Conservation (phyloP, 495 filamentous ascomycete species). For the Tuber indicum region DNA sequence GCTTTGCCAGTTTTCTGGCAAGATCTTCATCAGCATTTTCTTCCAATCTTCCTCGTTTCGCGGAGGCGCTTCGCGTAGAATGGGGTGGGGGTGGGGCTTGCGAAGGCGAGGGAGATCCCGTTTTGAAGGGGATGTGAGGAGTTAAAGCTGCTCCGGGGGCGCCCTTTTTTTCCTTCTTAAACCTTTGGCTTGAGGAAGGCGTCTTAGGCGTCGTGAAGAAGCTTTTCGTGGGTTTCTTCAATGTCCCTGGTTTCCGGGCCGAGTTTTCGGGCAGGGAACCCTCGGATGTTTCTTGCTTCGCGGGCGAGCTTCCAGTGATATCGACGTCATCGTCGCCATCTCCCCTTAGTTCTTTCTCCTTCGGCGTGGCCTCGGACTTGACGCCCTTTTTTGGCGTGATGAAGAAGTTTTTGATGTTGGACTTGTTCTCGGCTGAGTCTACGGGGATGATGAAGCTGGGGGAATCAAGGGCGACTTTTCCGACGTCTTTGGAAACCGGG, state of each 20-base stretch:
- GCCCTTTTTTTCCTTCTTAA: constrained; percentile 11
- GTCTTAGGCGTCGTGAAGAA: not conserved
- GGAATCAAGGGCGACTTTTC: constrained; percentile 91
- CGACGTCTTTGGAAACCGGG: constrained; percentile 78
- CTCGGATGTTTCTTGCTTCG: not conserved
- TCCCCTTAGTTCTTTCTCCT: constrained; percentile 21
- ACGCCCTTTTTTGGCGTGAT: constrained; percentile 43
- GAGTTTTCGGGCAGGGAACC: not conserved
- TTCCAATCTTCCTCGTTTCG: not conserved
- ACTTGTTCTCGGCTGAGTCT: constrained; percentile 76
- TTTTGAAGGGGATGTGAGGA: not conserved
- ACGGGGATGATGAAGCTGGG: constrained; percentile 75
- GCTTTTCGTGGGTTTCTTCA: constrained; percentile 3
- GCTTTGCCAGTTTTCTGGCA: constrained; percentile 47
- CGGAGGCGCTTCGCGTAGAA: not conserved
- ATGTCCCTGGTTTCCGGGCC: constrained; percentile 2
- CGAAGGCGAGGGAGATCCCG: not conserved
- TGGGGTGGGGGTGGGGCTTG: no score
- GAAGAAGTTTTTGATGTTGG: constrained; percentile 91
- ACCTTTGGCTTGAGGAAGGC: constrained; percentile 4
- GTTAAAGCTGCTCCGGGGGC: not conserved
- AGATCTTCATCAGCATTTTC: not conserved
- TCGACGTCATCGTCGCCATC: not conserved
- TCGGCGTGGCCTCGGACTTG: constrained; percentile 45
- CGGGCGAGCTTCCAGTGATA: not conserved